These are phyloP conservation scores for Malassezia yamatoensis DNA, from an alignment of 1,284 basidiomycete genomes.

Conservation along the genomic window DNA sequence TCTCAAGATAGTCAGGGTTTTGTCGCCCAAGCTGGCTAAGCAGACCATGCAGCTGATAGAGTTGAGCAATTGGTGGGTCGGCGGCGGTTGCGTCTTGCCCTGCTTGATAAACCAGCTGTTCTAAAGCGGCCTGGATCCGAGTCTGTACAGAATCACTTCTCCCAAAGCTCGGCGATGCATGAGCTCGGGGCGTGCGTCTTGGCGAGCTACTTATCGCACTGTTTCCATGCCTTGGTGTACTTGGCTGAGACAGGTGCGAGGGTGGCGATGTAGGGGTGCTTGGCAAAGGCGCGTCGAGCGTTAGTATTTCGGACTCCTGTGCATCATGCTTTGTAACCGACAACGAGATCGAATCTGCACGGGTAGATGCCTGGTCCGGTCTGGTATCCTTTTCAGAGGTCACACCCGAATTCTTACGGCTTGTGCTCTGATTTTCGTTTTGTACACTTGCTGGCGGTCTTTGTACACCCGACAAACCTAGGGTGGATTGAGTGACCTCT, in stretches of 20 bases:
- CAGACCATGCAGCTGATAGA: constrained; percentile 14
- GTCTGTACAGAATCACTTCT: neutral
- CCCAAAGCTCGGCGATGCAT: neutral
- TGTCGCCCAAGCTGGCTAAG: constrained; percentile 15
- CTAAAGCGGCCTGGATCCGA: constrained; percentile 8
- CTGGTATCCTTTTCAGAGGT: too few relatives aligned
- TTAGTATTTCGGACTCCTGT: neutral
- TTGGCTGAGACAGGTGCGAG: neutral
- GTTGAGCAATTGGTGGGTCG: constrained; percentile 13
- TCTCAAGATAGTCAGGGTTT: constrained; percentile 7
- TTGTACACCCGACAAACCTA: too few relatives aligned
- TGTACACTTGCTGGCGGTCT: neutral
- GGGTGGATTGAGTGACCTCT: too few relatives aligned
- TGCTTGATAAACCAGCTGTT: constrained; percentile 15
- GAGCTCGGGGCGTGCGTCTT: neutral
- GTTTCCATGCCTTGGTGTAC: neutral
- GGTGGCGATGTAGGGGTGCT: neutral
- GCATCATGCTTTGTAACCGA: neutral
- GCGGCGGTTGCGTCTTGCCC: constrained; percentile 21
- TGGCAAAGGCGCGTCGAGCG: neutral
- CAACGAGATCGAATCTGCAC: neutral
- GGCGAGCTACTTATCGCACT: neutral
- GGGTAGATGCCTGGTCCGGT: neutral
- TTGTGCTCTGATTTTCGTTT: neutral
- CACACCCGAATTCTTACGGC: neutral